Percentiles rank a stretch among this genome's conserved stretches.
Conservation (phyloP, 1,284 basidiomycete genomes). For the Leccinum fuscescens region DNA sequence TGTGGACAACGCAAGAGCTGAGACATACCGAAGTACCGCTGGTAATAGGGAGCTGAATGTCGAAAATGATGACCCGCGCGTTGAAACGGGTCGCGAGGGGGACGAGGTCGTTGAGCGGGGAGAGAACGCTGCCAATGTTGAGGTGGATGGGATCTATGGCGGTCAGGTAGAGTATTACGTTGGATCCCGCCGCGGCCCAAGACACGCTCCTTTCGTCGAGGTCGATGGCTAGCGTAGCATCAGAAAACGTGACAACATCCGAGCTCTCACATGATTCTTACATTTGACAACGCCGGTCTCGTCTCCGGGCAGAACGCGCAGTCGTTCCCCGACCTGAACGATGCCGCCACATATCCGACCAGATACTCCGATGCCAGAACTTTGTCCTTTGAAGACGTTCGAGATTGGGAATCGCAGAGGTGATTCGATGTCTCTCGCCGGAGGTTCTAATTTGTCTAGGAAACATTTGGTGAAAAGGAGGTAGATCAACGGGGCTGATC, state of each 20-base stretch:
- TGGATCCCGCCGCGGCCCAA: slow-evolving; percentile 91
- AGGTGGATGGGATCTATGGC: slow-evolving; percentile 87
- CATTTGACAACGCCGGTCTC: slow-evolving; percentile 84
- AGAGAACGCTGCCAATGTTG: slow-evolving; percentile 86
- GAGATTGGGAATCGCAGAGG: slow-evolving; percentile 89
- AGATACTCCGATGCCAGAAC: slow-evolving; percentile 78
- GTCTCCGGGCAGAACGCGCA: slow-evolving; percentile 90
- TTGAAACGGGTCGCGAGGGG: slow-evolving; percentile 77
- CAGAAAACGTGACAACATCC: slow-evolving; percentile 11
- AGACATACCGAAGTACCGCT: slow-evolving; percentile 75
- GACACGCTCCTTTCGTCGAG: slow-evolving; percentile 75
- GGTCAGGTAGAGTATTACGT: slow-evolving; percentile 82
- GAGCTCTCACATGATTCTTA: slow-evolving; percentile 34
- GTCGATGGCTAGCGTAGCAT: slow-evolving; percentile 71
- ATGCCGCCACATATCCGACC: slow-evolving; percentile 89
- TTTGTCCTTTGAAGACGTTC: slow-evolving; percentile 92
- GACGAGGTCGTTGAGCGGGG: slow-evolving; percentile 67
- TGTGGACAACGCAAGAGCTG: not conserved
- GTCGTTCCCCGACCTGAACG: slow-evolving; percentile 87
- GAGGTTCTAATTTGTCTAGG: slow-evolving; percentile 80
- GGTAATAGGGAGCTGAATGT: slow-evolving; percentile 87
- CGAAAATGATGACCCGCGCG: slow-evolving; percentile 92
- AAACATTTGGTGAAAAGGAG: not conserved
- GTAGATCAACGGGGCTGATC: not conserved
- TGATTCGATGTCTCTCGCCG: slow-evolving; percentile 71